Evolutionary conservation across 1,139 yeast genomes (phyloP).

Genomic region (Kodamaea alishanica): DNA sequence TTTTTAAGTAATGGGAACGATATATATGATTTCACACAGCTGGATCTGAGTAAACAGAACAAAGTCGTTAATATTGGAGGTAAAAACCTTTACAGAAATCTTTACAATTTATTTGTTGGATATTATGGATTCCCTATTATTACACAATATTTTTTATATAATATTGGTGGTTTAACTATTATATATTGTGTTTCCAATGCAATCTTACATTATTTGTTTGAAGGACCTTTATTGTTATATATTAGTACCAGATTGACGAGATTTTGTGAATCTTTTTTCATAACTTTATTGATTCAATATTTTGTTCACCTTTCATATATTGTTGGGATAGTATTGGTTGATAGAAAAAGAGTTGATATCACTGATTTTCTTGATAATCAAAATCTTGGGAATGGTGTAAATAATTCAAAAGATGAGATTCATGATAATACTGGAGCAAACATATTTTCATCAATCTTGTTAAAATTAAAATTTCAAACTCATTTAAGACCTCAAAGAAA

Average conservation of each 20-base stretch:
- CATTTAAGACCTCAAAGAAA: conserved; percentile 19
- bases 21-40: conserved; percentile 12
- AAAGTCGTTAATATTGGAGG: conserved; percentile 10
- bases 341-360: conserved; percentile 59
- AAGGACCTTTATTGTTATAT: conserved; percentile 19
- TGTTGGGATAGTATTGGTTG: conserved; percentile 62
- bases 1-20: conserved; percentile 11
- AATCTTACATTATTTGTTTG: conserved; percentile 15
- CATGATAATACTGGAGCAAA: conserved; percentile 22
- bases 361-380: conserved; percentile 42
- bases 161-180: conserved; percentile 11
- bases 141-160: conserved; percentile 17
- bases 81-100: conserved; percentile 20
- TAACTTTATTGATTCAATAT: conserved; percentile 53
- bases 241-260: conserved; percentile 17
- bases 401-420: conserved; percentile 3
- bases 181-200: conserved; percentile 13
- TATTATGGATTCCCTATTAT: conserved; percentile 19
- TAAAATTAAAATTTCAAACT: conserved; percentile 17
- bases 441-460: conserved; percentile 23
- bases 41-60: conserved; percentile 10
- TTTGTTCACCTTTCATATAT: conserved; percentile 60
- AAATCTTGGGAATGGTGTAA: conserved; percentile 1
- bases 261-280: conserved; percentile 18
- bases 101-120: conserved; percentile 26